Evolutionary conservation across 1,284 basidiomycete genomes (phyloP), one percentile per base, ranked within the genome.

Genomic region (Clitocybe nebularis): DNA sequence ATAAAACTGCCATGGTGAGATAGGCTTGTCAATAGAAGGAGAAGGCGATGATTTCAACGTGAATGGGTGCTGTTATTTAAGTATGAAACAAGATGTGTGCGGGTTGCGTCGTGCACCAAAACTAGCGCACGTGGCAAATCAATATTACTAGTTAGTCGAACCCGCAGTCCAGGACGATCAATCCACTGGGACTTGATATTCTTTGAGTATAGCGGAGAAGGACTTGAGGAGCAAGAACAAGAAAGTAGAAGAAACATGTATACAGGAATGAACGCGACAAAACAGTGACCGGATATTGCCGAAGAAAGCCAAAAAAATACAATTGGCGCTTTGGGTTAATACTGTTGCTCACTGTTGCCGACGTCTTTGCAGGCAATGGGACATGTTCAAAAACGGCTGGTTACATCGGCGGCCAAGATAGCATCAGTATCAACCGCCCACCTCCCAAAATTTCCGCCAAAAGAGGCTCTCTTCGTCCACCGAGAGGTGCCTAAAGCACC

Each of bases 1-100:
- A 88, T 49, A 93, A 68, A 50, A 89, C 85, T 51, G 89, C 85
- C 89, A 92, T 92, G 52, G 48, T 63, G n/a, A n/a, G n/a, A n/a
- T n/a, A n/a, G n/a, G n/a, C n/a, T n/a, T n/a, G n/a, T n/a, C n/a
- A n/a, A n/a, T n/a, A n/a, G n/a, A n/a, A n/a, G n/a, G n/a, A n/a
- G n/a, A n/a, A n/a, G n/a, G n/a, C n/a, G n/a, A n/a, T n/a, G n/a
- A n/a, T 17, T 13, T 32, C 29, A 32, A 32, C 29, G 29, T 32
- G 29, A 32, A 16, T 32, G 29, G 14, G 19, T n/a, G n/a, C n/a
- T n/a, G n/a, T n/a, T n/a, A n/a, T n/a, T n/a, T n/a, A 16, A 17
- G 13, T 32, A 16, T 6, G 19, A 17, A 32, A 32, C 29, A 16
- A 17, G 29, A 5, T 32, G 19, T 13, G 29, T 32, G 29, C 29